Evolutionary conservation across 2,329 filamentous ascomycete genomes (phyloP).

Genomic region (Dactylellina parvicollis): DNA sequence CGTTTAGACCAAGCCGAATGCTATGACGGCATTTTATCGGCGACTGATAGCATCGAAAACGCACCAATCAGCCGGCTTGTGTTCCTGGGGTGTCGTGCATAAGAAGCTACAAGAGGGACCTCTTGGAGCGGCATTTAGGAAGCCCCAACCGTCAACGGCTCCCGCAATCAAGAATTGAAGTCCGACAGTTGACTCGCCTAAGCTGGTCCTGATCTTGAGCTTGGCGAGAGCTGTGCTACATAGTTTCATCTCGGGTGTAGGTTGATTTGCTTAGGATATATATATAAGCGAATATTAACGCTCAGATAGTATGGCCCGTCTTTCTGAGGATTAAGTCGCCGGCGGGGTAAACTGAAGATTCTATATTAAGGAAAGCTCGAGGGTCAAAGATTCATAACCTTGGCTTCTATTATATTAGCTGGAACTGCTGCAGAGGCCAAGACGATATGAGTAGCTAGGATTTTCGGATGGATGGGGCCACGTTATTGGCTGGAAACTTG

Average conservation of each 20-base stretch:
- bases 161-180: conserved; percentile 15
- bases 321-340: neutral
- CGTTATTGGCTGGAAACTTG: conserved; percentile 19
- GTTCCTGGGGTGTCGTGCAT: conserved; percentile 15
- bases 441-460: conserved; percentile 5
- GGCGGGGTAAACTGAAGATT: conserved; percentile 9
- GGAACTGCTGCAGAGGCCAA: neutral
- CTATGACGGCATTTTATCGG: conserved; percentile 44
- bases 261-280: neutral
- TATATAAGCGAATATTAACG: conserved; percentile 24
- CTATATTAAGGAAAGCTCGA: neutral
- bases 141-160: conserved; percentile 37
- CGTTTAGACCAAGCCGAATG: neutral
- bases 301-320: neutral
- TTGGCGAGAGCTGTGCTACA: conserved; percentile 51
- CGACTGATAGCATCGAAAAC: conserved; percentile 31
- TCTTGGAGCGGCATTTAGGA: conserved; percentile 54
- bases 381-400: neutral
- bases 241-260: conserved; percentile 35
- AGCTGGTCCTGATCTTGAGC: conserved; percentile 33
- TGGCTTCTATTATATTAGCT: neutral
- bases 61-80: conserved; percentile 40
- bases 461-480: conserved; percentile 18
- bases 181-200: conserved; percentile 42
- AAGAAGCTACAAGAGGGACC: conserved; percentile 25